Evolutionary conservation across 768 basidiomycete species (phyloP).

Genomic region (Suillus clintonianus): DNA sequence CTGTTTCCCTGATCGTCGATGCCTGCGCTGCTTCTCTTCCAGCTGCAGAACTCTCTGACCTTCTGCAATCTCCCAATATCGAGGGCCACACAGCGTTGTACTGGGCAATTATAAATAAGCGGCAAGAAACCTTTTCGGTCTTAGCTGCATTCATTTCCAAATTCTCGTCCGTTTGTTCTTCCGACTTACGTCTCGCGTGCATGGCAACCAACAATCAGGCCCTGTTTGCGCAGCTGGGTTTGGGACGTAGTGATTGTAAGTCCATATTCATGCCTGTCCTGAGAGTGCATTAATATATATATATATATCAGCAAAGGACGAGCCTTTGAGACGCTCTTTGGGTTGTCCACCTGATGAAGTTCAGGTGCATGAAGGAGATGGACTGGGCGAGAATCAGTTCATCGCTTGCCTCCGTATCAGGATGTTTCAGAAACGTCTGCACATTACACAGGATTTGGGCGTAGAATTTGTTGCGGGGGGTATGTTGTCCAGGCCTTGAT

Average conservation of each 20-base stretch:
- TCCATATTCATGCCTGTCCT: not conserved
- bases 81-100: not conserved
- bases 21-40: not conserved
- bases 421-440: not conserved
- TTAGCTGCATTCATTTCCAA: not conserved
- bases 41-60: not conserved
- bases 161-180: not conserved
- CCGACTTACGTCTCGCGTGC: not conserved
- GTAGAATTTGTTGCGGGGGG: not conserved
- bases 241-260: not conserved
- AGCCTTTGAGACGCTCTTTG: not conserved
- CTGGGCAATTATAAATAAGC: not conserved
- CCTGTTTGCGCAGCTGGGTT: not conserved
- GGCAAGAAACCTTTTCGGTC: not conserved
- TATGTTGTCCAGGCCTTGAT: not conserved
- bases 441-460: not conserved
- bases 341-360: not conserved
- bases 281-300: not conserved
- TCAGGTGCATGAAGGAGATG: not conserved
- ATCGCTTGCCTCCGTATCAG: not conserved
- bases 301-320: not conserved
- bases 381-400: not conserved
- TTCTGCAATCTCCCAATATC: not conserved
- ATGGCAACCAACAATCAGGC: not conserved
- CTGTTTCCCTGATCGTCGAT: not conserved